Percentiles rank a stretch among this genome's conserved stretches.
These are phyloP conservation scores for Calonectria pseudoturangicola DNA, from an alignment of 2,329 filamentous ascomycete genomes.

Conservation along the genomic window DNA sequence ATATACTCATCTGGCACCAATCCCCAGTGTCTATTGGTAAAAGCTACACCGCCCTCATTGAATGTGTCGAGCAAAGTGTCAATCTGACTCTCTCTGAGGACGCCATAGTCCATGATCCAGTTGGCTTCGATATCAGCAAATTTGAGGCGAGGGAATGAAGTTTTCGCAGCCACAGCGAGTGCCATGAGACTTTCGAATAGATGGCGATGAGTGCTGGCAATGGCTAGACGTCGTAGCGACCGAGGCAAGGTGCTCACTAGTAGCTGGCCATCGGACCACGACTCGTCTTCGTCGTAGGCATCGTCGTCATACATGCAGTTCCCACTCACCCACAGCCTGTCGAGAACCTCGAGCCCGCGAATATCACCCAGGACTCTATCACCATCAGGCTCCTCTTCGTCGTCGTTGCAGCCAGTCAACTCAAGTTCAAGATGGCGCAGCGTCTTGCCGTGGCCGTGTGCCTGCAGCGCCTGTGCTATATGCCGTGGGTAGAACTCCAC, in stretches of 20 bases:
- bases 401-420: background rate
- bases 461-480: background rate
- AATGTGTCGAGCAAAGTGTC: background rate
- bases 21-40: background rate
- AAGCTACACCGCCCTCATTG: background rate
- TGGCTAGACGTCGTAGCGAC: background rate
- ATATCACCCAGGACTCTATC: background rate
- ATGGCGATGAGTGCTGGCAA: background rate
- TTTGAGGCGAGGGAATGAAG: background rate
- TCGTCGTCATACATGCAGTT: background rate
- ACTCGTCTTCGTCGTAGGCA: background rate
- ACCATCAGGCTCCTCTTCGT: background rate
- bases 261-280: background rate
- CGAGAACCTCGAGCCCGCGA: background rate
- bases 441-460: constrained; percentile 2
- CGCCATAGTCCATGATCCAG: background rate
- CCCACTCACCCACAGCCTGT: background rate
- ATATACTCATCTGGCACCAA: background rate
- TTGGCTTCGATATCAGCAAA: background rate
- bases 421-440: background rate
- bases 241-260: background rate
- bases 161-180: background rate
- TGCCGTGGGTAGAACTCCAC: background rate
- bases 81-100: background rate
- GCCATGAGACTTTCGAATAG: background rate